Evolutionary conservation across 495 filamentous ascomycete genomes (phyloP).

Genomic region (Neurospora tetrasperma): DNA sequence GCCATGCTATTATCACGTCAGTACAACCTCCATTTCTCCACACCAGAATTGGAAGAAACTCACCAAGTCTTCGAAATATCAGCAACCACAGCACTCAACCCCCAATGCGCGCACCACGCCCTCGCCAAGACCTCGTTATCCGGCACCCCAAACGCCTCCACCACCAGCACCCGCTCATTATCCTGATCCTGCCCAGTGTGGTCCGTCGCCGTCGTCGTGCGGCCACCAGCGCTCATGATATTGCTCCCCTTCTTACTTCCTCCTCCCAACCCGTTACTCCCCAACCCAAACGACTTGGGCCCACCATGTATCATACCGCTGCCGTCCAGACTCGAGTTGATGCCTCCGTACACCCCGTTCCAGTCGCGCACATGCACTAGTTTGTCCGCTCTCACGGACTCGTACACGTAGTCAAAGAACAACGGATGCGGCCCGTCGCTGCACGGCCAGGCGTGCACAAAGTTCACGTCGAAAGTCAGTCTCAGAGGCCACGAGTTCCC

Average conservation of each 20-base stretch:
- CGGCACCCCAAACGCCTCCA: conserved; percentile 57
- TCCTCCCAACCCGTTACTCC: neutral
- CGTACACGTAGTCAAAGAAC: conserved; percentile 56
- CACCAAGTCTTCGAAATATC: conserved; percentile 57
- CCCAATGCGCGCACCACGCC: conserved; percentile 64
- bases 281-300: neutral
- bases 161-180: conserved; percentile 52
- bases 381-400: conserved; percentile 44
- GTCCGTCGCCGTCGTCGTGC: neutral
- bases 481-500: conserved; percentile 52
- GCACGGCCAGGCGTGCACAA: conserved; percentile 57
- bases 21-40: neutral
- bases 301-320: neutral
- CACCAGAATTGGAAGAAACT: conserved; percentile 17
- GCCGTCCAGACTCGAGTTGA: neutral
- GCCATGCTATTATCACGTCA: conserved; percentile 38
- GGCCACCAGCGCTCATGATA: neutral
- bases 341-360: conserved; percentile 28
- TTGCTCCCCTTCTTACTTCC: conserved; percentile 1
- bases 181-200: conserved; percentile 17
- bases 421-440: conserved; percentile 57
- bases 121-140: conserved; percentile 67
- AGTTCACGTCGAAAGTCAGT: conserved; percentile 54
- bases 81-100: conserved; percentile 54
- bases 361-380: conserved; percentile 53